Evolutionary conservation across 148 eudicot genomes (phyloP), one percentile per base, ranked within the genome.

Genomic region (Silene conica): DNA sequence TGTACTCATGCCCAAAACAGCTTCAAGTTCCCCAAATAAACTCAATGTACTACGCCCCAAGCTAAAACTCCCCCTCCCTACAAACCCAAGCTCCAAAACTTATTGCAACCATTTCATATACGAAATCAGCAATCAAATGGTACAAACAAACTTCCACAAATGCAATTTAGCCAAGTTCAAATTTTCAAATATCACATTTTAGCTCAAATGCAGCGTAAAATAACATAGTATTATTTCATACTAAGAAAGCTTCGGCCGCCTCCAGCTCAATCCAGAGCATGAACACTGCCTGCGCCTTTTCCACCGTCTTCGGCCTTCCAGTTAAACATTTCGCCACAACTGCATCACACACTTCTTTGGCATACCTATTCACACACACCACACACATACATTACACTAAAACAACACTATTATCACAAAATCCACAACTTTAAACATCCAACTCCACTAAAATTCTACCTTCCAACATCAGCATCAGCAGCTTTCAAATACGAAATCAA

Each of bases 231-330:
- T 65, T 3, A 38, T 57, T 21, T 34, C 85, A 18, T 90, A 96
- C 99, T 96, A 96, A 78, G 86, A 96, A 92, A 52, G 79, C 88
- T 13, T 96, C 97, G 54, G 82, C 90, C 19, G 99, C 99, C 82
- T 96, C 99, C 81, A 96, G 85, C 89, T 96, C 99, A 58, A 96
- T 85, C 99, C 99, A 96, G 0, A 96, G 91, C 86, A 96, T 73
- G 81, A 96, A 96, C 41, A 82, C 83, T 25, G 74, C 77, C 80
- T 92, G 99, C 12, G 99, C 91, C 85, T 96, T 96, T 83, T 96
- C 99, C 79, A 96, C 99, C 2, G 99, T 96, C 82, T 96, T 96
- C 8, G 99, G 93, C 78, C 99, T 81, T 69, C 97, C 99, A 7
- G 92, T 92, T 25, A 96, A 81, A 78, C 99, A 92, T 76, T 96